These are phyloP conservation scores for Strobilomyces confusus DNA, from an alignment of 768 basidiomycete genomes.

Conservation along the genomic window DNA sequence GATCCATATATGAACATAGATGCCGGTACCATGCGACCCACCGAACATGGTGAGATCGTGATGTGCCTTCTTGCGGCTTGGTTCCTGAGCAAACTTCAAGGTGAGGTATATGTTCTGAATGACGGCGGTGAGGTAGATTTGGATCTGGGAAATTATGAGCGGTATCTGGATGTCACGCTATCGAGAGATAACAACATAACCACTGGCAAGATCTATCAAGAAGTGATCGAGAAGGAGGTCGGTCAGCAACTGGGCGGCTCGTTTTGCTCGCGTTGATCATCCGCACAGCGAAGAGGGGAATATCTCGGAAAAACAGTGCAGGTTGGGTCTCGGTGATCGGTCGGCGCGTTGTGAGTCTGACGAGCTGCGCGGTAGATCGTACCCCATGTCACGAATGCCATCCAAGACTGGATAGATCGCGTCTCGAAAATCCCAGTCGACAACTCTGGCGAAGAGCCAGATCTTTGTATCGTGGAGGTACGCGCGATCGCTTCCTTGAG, in stretches of 20 bases:
- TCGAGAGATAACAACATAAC: slow-evolving; percentile 97
- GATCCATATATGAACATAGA: slow-evolving; percentile 99
- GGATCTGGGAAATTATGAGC: slow-evolving; percentile 97
- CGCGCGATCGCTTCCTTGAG: slow-evolving; percentile 14
- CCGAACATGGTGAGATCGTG: slow-evolving; percentile 81
- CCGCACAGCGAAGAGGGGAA: slow-evolving; percentile 64
- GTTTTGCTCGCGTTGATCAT: slow-evolving; percentile 9
- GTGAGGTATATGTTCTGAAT: slow-evolving; percentile 97
- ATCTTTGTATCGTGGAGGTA: slow-evolving; percentile 97
- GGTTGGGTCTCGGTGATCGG: slow-evolving; percentile 38
- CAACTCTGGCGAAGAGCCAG: slow-evolving; percentile 87
- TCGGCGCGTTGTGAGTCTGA: slow-evolving; percentile 5
- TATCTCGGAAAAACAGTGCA: slow-evolving; percentile 98
- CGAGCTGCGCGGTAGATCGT: slow-evolving; percentile 57
- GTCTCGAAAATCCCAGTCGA: slow-evolving; percentile 94
- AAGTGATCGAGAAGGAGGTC: slow-evolving; percentile 97
- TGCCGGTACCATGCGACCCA: slow-evolving; percentile 98
- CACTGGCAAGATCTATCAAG: slow-evolving; percentile 94
- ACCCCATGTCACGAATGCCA: slow-evolving; percentile 93
- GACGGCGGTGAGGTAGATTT: slow-evolving; percentile 98
- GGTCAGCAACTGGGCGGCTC: slow-evolving; percentile 22
- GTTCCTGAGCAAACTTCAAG: slow-evolving; percentile 38
- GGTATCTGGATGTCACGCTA: slow-evolving; percentile 93
- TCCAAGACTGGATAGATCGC: slow-evolving; percentile 98
- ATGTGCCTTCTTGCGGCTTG: not conserved